Base-by-base conservation (phyloP, 1,284 basidiomycete species). In the Xerocomus amazonicus region DNA sequence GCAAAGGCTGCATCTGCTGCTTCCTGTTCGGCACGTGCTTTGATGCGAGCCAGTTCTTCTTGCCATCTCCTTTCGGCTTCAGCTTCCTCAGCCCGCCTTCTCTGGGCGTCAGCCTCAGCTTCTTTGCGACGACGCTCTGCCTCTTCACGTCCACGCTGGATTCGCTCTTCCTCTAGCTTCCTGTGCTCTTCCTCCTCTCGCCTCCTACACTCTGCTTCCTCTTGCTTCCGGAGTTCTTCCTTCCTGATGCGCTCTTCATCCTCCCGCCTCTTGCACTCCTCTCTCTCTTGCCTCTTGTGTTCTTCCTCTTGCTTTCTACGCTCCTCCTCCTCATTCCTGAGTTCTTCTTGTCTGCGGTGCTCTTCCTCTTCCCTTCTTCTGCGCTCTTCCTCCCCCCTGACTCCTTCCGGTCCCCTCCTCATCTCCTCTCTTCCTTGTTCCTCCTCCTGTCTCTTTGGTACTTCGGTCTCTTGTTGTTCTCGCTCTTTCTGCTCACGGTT, bases 1-100 rank as follows among this genome's bases (percentile, higher is more conserved):
- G 57, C 65, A 47, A 69, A 66, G 16, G 63, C 66, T 33, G 66
- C 65, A 45, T 66, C 65, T 1, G 68, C 67, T 43, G 66, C 68
- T 40, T 66, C 65, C 48, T 66, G 65, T 46, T 66, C 61, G 32
- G 55, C 54, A 12, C 68, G 67, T 26, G 58, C 60, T 42, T 47
- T 64, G 33, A 66, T 67, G 27, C 63, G 65, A 36, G 47, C 48
- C 32, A 68, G n/a, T 35, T 70, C 65, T 23, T 56, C 55, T 42
- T 70, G 57, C 68, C 68, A 66, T 47, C 35, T 56, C 36, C 52
- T 62, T 52, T 69, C 67, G 8, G 65, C 67, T 34, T 59, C 61
- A 0, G 51, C 61, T 51, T 69, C 52, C 39, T 68, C 55, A 31
- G 49, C 53, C 10, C 37, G 51, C 29, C 40, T 51, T 29, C 47